Conservation (phyloP, 306 rosid species). For the Acacia confusa region DNA sequence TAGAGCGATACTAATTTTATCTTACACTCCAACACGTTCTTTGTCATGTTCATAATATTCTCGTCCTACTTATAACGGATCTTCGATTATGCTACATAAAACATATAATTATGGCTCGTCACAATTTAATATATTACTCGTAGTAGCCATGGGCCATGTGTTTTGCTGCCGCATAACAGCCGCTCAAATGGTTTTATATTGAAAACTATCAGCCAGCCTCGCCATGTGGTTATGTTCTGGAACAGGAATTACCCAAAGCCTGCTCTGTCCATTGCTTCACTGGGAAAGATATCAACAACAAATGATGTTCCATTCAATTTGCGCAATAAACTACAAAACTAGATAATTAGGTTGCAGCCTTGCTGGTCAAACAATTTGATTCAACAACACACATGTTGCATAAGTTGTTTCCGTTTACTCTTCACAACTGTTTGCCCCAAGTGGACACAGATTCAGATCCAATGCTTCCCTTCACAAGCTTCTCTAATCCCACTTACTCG, state of each 20-base stretch:
- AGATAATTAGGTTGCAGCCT: background rate
- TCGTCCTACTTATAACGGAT: background rate
- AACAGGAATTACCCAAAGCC: background rate
- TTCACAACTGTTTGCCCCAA: background rate
- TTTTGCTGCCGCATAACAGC: background rate
- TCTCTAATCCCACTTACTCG: constrained; percentile 1
- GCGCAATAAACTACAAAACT: background rate
- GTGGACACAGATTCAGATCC: constrained; percentile 1
- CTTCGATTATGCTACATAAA: background rate
- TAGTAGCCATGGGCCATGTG: background rate
- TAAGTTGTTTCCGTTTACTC: background rate
- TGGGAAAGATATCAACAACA: background rate
- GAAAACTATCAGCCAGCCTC: background rate
- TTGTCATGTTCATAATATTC: background rate
- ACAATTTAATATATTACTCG: background rate
- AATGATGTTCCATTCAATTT: background rate
- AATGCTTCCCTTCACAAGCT: constrained; percentile 20
- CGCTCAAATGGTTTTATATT: background rate
- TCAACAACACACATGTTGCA: background rate
- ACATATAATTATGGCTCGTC: background rate
- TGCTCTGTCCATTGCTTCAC: background rate
- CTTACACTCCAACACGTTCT: background rate
- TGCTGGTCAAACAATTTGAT: background rate
- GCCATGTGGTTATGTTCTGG: background rate
- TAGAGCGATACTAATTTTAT: background rate